phyloP scores from a whole-genome alignment of 2,329 filamentous ascomycete species.

The Trichothecium roseum region DNA sequence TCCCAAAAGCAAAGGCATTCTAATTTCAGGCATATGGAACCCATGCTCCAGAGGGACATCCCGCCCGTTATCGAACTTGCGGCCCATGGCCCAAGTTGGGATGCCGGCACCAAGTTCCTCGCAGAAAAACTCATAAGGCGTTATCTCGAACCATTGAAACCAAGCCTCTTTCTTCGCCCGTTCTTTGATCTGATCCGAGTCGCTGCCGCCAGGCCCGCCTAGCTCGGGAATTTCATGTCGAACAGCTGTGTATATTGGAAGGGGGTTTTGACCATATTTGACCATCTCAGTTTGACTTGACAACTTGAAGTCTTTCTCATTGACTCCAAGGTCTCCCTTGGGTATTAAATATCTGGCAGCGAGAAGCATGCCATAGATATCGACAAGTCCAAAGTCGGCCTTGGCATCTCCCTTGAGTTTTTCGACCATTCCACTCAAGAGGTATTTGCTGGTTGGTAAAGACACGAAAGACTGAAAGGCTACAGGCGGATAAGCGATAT shows the following conservation, averaged over 20 bases:
- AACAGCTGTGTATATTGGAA: conserved; percentile 94
- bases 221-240: conserved; percentile 77
- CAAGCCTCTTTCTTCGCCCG: conserved; percentile 59
- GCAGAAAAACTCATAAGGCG: conserved; percentile 90
- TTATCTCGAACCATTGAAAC: conserved; percentile 98
- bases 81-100: conserved; percentile 85
- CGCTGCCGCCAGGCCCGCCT: conserved; percentile 27
- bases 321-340: conserved; percentile 64
- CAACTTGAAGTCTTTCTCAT: conserved; percentile 74
- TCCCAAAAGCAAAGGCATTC: conserved; percentile 75
- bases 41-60: conserved; percentile 45
- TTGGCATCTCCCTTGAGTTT: conserved; percentile 65
- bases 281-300: conserved; percentile 76
- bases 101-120: conserved; percentile 89
- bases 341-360: conserved; percentile 75
- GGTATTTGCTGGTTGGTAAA: conserved; percentile 84
- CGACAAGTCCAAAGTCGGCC: conserved; percentile 81
- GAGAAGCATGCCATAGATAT: conserved; percentile 81
- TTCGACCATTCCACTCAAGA: conserved; percentile 81
- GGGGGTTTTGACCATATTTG: conserved; percentile 66
- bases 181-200: conserved; percentile 39
- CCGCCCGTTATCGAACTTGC: conserved; percentile 63
- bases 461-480: conserved; percentile 74
- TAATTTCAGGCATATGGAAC: conserved; percentile 69
- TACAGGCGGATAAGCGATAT: conserved; percentile 85